Percentiles rank a stretch among this genome's conserved stretches.
Evolutionary conservation across 805 yeast species (phyloP).

Genomic region (Nakazawaea ambrosiae): DNA sequence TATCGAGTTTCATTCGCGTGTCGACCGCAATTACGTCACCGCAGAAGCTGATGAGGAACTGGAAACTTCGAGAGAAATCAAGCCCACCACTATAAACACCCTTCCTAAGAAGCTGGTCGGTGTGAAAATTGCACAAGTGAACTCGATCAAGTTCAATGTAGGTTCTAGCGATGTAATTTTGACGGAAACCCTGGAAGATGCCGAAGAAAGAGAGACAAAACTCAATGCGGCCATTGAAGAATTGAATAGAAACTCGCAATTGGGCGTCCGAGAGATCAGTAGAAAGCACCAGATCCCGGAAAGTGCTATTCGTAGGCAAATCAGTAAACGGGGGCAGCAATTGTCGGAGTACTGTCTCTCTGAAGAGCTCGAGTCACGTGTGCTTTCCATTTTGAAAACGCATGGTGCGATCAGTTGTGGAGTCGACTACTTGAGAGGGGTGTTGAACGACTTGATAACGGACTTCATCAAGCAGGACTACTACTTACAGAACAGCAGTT

Average conservation of each 20-base stretch:
- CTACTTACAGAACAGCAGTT: not conserved
- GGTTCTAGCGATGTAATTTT: not conserved
- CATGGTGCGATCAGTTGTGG: not conserved
- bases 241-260: not conserved
- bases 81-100: constrained; percentile 4
- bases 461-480: constrained; percentile 7
- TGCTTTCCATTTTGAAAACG: constrained; percentile 4
- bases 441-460: constrained; percentile 3
- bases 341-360: constrained; percentile 3
- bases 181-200: not conserved
- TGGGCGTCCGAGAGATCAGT: constrained; percentile 1
- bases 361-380: not conserved
- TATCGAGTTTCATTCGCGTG: constrained; percentile 3
- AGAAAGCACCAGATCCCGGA: constrained; percentile 1
- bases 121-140: constrained; percentile 1
- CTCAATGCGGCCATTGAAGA: constrained; percentile 5
- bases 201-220: constrained; percentile 1
- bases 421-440: not conserved
- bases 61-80: constrained; percentile 2
- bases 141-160: constrained; percentile 5
- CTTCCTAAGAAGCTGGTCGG: constrained; percentile 3
- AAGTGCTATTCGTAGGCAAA: constrained; percentile 7
- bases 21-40: not conserved
- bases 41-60: not conserved
- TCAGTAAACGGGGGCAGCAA: not conserved